phyloP scores from a whole-genome alignment of 2,329 filamentous ascomycete species.

The Alternaria sp. region DNA sequence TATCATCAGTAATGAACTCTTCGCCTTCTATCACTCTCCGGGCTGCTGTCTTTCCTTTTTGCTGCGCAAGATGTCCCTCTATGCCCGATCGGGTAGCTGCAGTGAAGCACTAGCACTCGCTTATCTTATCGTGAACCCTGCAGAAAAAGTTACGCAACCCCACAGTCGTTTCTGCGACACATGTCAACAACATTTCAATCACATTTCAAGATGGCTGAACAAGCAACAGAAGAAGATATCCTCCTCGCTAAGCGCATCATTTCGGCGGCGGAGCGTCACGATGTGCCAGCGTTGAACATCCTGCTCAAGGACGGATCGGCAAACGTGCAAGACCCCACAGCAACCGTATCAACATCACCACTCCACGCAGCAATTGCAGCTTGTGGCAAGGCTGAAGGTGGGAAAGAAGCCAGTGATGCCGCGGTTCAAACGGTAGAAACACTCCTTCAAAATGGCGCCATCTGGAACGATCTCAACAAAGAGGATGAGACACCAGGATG shows the following conservation, averaged over 20 bases:
- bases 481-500: conserved; percentile 52
- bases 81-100: conserved; percentile 16
- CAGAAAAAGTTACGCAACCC: conserved; percentile 20
- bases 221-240: conserved; percentile 48
- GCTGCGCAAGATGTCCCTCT: not conserved
- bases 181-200: conserved; percentile 3
- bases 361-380: conserved; percentile 47
- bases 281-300: conserved; percentile 44
- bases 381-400: conserved; percentile 42
- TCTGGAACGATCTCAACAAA: conserved; percentile 52
- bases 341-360: conserved; percentile 45
- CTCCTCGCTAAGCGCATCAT: conserved; percentile 51
- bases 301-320: conserved; percentile 49
- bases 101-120: conserved; percentile 22
- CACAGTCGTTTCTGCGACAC: conserved; percentile 15
- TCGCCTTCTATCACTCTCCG: too few species aligned
- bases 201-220: conserved; percentile 40
- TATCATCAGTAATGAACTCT: not conserved
- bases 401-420: conserved; percentile 39
- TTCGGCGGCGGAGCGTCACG: conserved; percentile 47
- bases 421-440: conserved; percentile 43
- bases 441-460: conserved; percentile 49
- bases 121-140: conserved; percentile 22
- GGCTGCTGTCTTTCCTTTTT: not conserved
- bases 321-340: conserved; percentile 49